Evolutionary conservation across 257 asterid species (phyloP), one percentile per base, ranked within the genome.

Genomic region (Penstemon barbatus): DNA sequence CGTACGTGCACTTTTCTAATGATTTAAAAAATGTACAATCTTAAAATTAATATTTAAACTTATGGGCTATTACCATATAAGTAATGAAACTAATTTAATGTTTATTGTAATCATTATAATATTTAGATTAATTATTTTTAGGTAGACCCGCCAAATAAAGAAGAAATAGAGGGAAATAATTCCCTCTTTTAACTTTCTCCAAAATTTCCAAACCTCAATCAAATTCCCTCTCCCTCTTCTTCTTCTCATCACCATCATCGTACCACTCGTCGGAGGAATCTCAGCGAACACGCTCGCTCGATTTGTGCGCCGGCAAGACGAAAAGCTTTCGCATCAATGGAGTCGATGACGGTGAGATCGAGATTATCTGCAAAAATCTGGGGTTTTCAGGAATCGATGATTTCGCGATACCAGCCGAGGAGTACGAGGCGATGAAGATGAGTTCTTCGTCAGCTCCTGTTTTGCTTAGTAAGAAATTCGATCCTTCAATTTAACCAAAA

Each of bases 321-420:
- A 15, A 15, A 15, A 90, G 96, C 81, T 85, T 88, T 19, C 82
- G 99, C 36, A 61, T 93, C 45, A 84, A 80, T n/a, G 99, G 97
- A 0, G 15, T 63, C 44, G 83, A 81, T 40, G 18, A 15, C 18
- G 96, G 86, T 25, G 96, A 88, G 63, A 71, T 89, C 40, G 89
- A 88, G 1, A 58, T 71, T 11, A 42, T 85, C 38, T 84, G 89
- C 72, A 72, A 66, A 44, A 71, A 68, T 46, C 77, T 90, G 49
- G 96, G 99, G 18, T 77, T 92, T 71, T 77, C 91, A 38, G 93
- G 94, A 11, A 85, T 88, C 49, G 97, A 84, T 4, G 97, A 90
- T 74, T 88, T 93, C 6, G 80, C 77, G 15, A 93, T 93, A 13
- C 67, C 90, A 1, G 71, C 86, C 5, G 95, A 77, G 45, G 97